phyloP scores from a whole-genome alignment of 2,329 filamentous ascomycete genomes.

The Penicillium olsonii region DNA sequence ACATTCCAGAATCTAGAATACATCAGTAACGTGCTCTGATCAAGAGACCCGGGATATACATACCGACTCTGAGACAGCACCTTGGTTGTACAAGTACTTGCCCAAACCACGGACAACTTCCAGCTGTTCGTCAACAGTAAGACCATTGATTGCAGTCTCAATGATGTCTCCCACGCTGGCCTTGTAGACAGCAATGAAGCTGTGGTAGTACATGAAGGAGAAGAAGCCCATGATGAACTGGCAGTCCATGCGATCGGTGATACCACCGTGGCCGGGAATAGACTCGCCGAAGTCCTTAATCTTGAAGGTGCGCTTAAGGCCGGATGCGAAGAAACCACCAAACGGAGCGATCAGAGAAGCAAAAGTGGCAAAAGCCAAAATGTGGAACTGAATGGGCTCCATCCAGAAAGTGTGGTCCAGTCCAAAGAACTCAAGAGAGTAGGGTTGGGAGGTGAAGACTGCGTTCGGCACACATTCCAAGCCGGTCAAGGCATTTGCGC shows the following conservation, averaged over 20 bases:
- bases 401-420: slow-evolving; percentile 71
- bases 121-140: slow-evolving; percentile 84
- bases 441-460: slow-evolving; percentile 78
- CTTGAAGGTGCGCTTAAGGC: slow-evolving; percentile 97
- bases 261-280: slow-evolving; percentile 95
- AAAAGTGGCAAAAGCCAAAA: slow-evolving; percentile 86
- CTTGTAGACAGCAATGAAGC: slow-evolving; percentile 89
- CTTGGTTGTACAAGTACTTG: slow-evolving; percentile 67
- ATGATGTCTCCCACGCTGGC: slow-evolving; percentile 83
- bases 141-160: slow-evolving; percentile 86
- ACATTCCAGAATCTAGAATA: slow-evolving; percentile 38
- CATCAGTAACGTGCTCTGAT: slow-evolving; percentile 16
- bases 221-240: slow-evolving; percentile 99
- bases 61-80: slow-evolving; percentile 58
- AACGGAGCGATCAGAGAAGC: slow-evolving; percentile 96
- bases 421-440: slow-evolving; percentile 71
- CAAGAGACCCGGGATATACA: slow-evolving; percentile 13
- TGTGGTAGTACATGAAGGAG: slow-evolving; percentile 97
- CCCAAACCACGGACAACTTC: slow-evolving; percentile 67
- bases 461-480: slow-evolving; percentile 89
- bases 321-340: slow-evolving; percentile 96
- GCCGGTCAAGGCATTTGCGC: slow-evolving; percentile 88
- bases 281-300: slow-evolving; percentile 99
- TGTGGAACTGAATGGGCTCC: slow-evolving; percentile 90
- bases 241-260: slow-evolving; percentile 99